Evolutionary conservation across 306 rosid species (phyloP), one percentile per base, ranked within the genome.

Genomic region (Trifolium fragiferum): DNA sequence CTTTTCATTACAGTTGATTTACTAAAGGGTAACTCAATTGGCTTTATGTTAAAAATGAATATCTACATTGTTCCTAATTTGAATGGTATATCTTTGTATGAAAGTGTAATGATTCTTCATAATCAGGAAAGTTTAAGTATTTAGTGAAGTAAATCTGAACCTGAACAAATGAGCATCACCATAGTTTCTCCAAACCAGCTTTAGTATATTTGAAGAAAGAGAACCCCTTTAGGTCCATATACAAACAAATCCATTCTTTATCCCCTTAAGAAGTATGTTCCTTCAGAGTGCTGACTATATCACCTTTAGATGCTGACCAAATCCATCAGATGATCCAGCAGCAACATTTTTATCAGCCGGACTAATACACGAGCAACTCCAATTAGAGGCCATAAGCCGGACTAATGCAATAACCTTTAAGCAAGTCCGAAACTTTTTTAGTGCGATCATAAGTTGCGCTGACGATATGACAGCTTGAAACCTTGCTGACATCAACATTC

Each of bases 361-460:
- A 72, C 97, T 92, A 44, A 94, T 83, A 77, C 99, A 94, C 7
- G 99, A 94, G 53, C 99, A 86, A 81, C 96, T 94, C 97, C 99
- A 94, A 75, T 94, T 94, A 8, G 99, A 90, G 2, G 97, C 92
- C n/a, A n/a, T n/a, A n/a, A n/a, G n/a, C n/a, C n/a, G n/a, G n/a
- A n/a, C n/a, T n/a, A 25, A 80, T 76, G 96, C 99, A 92, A 85
- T 90, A 94, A 71, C 99, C 99, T 83, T 92, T 95, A 73, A 81
- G 76, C 83, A 92, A 77, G 81, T 95, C 99, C 97, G 98, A 92
- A 46, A 95, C 85, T 82, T 95, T 95, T 64, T 92, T 95, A 55
- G 99, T 92, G 11, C 97, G 96, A 65, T 95, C 98, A 68, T 95
- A 90, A 3, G 98, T 96, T 66, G 99, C 93, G 32, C 99, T 92